Conservation (phyloP, 1,139 yeast genomes). For the Geotrichum candidum region DNA sequence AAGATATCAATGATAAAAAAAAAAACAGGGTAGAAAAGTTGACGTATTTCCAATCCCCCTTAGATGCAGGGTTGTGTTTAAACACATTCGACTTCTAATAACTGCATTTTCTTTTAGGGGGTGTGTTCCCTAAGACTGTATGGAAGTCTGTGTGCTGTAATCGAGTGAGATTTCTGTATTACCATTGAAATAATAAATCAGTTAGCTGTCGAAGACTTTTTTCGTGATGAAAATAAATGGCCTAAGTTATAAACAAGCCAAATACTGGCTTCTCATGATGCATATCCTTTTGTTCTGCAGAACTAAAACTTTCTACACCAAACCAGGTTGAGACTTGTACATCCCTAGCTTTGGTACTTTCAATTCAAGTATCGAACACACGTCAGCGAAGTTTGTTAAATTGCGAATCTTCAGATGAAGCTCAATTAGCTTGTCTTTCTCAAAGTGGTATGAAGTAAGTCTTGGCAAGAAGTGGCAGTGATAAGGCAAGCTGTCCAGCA, state of each 20-base stretch:
- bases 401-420: neutral
- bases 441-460: neutral
- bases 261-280: neutral
- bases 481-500: neutral
- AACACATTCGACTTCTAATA: constrained; percentile 20
- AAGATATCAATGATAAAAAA: neutral
- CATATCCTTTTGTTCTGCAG: constrained; percentile 2
- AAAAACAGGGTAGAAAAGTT: constrained; percentile 15
- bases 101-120: constrained; percentile 19
- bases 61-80: constrained; percentile 19
- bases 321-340: constrained; percentile 8
- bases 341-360: neutral
- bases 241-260: constrained; percentile 4
- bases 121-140: constrained; percentile 3
- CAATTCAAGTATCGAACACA: neutral
- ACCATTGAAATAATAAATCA: constrained; percentile 2
- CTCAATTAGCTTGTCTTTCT: neutral
- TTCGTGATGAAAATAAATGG: constrained; percentile 19
- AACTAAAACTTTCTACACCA: constrained; percentile 3
- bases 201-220: constrained; percentile 7
- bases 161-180: constrained; percentile 12
- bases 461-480: neutral
- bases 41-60: constrained; percentile 21
- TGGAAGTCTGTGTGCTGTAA: constrained; percentile 5
- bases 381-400: neutral